Evolutionary conservation across 2,329 filamentous ascomycete species (phyloP).

Genomic region (Pyrenophora seminiperda): DNA sequence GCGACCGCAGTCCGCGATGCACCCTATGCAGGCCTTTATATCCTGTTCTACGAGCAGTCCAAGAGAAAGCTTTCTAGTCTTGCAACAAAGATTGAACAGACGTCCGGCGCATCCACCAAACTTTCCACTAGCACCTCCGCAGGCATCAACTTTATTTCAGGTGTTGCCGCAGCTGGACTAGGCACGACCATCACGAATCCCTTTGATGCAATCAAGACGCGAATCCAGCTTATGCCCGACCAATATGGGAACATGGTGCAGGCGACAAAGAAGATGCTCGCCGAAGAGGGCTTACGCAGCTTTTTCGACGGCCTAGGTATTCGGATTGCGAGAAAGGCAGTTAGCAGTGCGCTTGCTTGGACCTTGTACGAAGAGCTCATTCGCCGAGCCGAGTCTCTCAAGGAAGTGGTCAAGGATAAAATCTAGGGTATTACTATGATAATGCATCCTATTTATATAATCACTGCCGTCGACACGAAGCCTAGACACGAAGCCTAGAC

Average conservation of each 20-base stretch:
- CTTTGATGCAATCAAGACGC: slow-evolving; percentile 94
- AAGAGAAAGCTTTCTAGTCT: slow-evolving; percentile 65
- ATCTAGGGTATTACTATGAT: slow-evolving; percentile 15
- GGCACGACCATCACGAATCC: slow-evolving; percentile 93
- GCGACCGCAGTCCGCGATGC: slow-evolving; percentile 92
- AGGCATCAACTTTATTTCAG: slow-evolving; percentile 84
- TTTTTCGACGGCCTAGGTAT: slow-evolving; percentile 86
- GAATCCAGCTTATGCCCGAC: slow-evolving; percentile 85
- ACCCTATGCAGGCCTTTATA: slow-evolving; percentile 95
- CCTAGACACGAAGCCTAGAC: slow-evolving; percentile 6
- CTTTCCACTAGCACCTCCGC: slow-evolving; percentile 55
- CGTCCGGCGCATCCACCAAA: slow-evolving; percentile 26
- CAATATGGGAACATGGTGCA: slow-evolving; percentile 83
- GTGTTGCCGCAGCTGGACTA: slow-evolving; percentile 76
- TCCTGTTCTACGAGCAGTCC: slow-evolving; percentile 87
- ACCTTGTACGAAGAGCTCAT: slow-evolving; percentile 95
- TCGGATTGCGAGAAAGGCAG: slow-evolving; percentile 85
- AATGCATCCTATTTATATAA: slow-evolving; percentile 15
- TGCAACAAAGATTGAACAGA: slow-evolving; percentile 39
- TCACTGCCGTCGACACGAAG: not conserved
- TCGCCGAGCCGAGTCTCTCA: slow-evolving; percentile 65
- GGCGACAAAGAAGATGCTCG: slow-evolving; percentile 76
- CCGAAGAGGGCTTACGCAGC: slow-evolving; percentile 77
- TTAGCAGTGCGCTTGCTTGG: slow-evolving; percentile 96
- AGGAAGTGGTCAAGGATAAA: slow-evolving; percentile 35